These are phyloP conservation scores for Pontederia crassipes DNA, from an alignment of 176 grass and related monocot genomes.

Conservation along the genomic window DNA sequence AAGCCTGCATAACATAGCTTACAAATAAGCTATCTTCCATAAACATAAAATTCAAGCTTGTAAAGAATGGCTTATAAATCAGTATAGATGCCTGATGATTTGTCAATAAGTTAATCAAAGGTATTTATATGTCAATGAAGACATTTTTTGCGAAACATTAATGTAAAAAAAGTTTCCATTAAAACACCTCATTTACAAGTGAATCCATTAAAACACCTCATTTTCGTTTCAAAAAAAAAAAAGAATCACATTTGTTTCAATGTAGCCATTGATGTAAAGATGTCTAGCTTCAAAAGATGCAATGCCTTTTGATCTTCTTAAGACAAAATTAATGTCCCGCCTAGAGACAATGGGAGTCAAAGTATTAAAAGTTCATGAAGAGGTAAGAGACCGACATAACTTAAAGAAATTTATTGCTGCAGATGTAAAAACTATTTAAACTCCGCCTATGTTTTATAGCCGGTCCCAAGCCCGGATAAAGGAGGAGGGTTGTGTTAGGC, in stretches of 20 bases:
- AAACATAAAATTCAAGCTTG: not conserved
- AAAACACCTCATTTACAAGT: no score
- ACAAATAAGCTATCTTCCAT: slow-evolving; percentile 22
- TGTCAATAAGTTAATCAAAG: no score
- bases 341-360: slow-evolving; percentile 75
- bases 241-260: not conserved
- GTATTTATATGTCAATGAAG: no score
- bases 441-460: no score
- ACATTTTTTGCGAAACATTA: no score
- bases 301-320: slow-evolving; percentile 93
- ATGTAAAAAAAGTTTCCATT: no score
- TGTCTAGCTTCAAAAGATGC: slow-evolving; percentile 97
- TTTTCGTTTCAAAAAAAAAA: not conserved
- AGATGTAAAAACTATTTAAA: not conserved
- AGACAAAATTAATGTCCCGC: slow-evolving; percentile 80
- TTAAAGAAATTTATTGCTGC: not conserved
- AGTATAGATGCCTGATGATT: not conserved
- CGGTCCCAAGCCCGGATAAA: no score
- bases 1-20: slow-evolving; percentile 37
- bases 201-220: not conserved
- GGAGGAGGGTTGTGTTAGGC: no score
- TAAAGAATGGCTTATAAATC: not conserved
- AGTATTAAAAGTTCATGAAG: slow-evolving; percentile 65
- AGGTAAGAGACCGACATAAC: slow-evolving; percentile 37
- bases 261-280: slow-evolving; percentile 40